phyloP scores from a whole-genome alignment of 768 basidiomycete genomes.

The Coprinopsis cinerea region DNA sequence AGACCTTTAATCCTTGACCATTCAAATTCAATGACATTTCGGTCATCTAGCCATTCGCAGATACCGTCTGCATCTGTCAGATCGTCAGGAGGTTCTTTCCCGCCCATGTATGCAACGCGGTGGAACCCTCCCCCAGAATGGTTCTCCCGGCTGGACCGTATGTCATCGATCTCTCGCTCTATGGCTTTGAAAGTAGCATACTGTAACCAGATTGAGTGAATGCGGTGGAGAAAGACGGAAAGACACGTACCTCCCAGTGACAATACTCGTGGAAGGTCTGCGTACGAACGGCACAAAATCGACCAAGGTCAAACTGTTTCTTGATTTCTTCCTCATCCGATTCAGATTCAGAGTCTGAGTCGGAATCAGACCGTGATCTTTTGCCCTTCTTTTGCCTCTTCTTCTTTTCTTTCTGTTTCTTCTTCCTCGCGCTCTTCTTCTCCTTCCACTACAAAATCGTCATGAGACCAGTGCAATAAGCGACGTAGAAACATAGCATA shows the following conservation, averaged over 20 bases:
- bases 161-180: conserved; percentile 49
- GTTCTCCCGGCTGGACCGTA: conserved; percentile 26
- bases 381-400: conserved; percentile 2
- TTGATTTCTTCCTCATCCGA: conserved; percentile 18
- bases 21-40: conserved; percentile 58
- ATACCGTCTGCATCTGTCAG: conserved; percentile 69
- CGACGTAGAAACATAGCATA: background rate
- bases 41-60: conserved; percentile 74
- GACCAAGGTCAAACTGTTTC: conserved; percentile 59
- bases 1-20: conserved; percentile 67
- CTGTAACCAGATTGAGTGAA: conserved; percentile 29
- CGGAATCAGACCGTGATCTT: conserved; percentile 12
- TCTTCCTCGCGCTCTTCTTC: too few relatives aligned
- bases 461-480: background rate
- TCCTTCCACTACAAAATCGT: too few relatives aligned
- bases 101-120: conserved; percentile 50
- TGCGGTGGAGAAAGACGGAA: background rate
- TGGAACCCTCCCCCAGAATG: conserved; percentile 42
- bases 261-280: conserved; percentile 63
- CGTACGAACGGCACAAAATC: conserved; percentile 71
- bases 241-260: conserved; percentile 70
- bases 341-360: conserved; percentile 10
- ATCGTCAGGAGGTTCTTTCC: conserved; percentile 57
- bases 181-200: conserved; percentile 59
- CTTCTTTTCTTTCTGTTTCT: background rate